A percentile compares a stretch with the other conserved stretches of the same genome.
phyloP scores from a whole-genome alignment of 2,329 filamentous ascomycete genomes.

The Botryotinia narcissicola region DNA sequence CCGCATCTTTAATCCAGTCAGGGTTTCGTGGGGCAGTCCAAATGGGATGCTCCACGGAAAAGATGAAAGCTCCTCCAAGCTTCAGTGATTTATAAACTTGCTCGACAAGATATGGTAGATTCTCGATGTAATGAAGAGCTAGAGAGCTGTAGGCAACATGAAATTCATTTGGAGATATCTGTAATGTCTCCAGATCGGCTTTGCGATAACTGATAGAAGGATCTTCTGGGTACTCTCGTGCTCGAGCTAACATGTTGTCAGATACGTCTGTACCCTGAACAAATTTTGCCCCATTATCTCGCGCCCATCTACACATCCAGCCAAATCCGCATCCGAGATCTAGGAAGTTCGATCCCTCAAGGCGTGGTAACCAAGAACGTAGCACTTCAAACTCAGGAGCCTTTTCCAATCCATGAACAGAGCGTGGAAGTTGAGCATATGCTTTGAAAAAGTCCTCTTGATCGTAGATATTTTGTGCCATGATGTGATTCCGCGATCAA shows the following conservation, averaged over 20 bases:
- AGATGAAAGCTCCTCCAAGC: constrained; percentile 66
- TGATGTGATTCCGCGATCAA: neutral
- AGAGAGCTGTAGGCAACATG: neutral
- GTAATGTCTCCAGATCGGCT: neutral
- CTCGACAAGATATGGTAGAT: neutral
- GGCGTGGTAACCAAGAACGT: neutral
- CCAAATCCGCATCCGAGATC: neutral
- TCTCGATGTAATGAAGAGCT: neutral
- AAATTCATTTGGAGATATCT: neutral
- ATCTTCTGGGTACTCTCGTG: neutral
- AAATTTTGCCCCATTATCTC: neutral
- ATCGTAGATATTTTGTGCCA: constrained; percentile 6
- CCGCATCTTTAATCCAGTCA: constrained; percentile 35
- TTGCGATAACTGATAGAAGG: neutral
- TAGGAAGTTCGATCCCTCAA: neutral
- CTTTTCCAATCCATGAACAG: neutral
- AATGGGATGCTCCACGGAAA: constrained; percentile 50
- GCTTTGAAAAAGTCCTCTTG: neutral
- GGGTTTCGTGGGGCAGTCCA: constrained; percentile 44
- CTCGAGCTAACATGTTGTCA: constrained; percentile 5
- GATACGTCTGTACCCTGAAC: neutral
- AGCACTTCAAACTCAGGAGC: neutral
- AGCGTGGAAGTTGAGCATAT: neutral
- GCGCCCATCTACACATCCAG: constrained; percentile 4
- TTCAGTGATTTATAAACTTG: neutral